Base-by-base conservation (phyloP, 345 rosid species). In the Bruguiera gymnorhiza region DNA sequence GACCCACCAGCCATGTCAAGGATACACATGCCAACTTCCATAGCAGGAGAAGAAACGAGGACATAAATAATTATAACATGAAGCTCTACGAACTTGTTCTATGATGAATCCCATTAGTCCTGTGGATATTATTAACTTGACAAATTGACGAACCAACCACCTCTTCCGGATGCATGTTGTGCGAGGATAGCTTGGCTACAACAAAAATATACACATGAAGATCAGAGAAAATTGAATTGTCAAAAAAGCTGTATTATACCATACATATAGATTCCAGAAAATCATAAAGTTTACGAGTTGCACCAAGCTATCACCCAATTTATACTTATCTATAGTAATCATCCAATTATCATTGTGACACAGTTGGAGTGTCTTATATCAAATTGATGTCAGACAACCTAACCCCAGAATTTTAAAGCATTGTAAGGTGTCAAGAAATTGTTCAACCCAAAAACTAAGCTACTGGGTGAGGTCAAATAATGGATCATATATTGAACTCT, bases 31-130 rank as follows among this genome's bases (percentile, higher is more conserved):
- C 0, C 52, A 66, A 65, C 26, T 11, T 9, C 27, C 27, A 31
- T 56, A 31, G 36, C 3, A 51, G 52, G 39, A 30, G n/a, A 34
- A 15, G 32, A 39, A 58, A 63, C 23, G 73, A 56, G 10, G 68
- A 73, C 67, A 74, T 31, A 39, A 34, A 36, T 43, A 31, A 16
- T 63, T 32, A 21, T 54, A 57, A 53, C 64, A 52, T 32, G 55
- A 76, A 72, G 19, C 46, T 39, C 20, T 39, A 68, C 83, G 70
- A 62, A 90, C 99, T 83, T 95, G 98, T 71, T 95, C 99, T 62
- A 92, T 83, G 52, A 95, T 95, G 69, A 92, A 92, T 69, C 99
- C 98, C 91, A 95, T 92, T 66, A 95, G 78, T 71, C 98, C 99
- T 0, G 89, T 87, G 78, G 92, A 95, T 84, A 92, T 81, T 75